These are phyloP conservation scores for Lanmaoa pseudosensibilis DNA, from an alignment of 768 basidiomycete species.

Conservation along the genomic window DNA sequence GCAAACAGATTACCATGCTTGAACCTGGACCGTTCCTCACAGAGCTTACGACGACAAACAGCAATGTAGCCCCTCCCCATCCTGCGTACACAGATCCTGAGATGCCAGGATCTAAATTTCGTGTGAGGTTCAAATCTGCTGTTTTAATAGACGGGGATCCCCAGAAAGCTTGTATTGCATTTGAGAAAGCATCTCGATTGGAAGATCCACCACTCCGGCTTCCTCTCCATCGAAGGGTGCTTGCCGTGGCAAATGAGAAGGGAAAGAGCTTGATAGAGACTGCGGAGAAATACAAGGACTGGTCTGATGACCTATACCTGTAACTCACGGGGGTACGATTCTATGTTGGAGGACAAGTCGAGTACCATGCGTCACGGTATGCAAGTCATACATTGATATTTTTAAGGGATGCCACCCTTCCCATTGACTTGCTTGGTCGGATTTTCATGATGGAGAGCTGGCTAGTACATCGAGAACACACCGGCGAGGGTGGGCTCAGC, in stretches of 20 bases:
- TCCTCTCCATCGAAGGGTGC: conserved; percentile 13
- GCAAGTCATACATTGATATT: too few species aligned
- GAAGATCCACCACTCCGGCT: conserved; percentile 24
- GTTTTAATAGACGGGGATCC: conserved; percentile 12
- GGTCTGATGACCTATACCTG: conserved; percentile 28
- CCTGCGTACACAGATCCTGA: conserved; percentile 20
- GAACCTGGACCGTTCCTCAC: conserved; percentile 22
- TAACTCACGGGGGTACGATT: not conserved
- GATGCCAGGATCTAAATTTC: conserved; percentile 9
- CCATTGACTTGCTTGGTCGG: too few species aligned
- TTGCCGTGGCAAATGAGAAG: conserved; percentile 10
- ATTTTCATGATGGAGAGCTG: too few species aligned
- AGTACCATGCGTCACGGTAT: too few species aligned
- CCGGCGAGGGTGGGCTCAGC: too few species aligned
- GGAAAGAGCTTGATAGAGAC: conserved; percentile 11
- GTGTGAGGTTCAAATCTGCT: not conserved
- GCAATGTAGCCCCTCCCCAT: not conserved
- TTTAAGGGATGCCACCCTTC: too few species aligned
- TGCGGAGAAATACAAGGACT: conserved; percentile 21
- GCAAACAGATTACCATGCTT: conserved; percentile 17
- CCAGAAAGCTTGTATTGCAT: conserved; percentile 19
- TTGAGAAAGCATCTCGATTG: conserved; percentile 18
- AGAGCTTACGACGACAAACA: not conserved
- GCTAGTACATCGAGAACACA: too few species aligned
- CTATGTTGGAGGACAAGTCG: too few species aligned